Conservation (phyloP, 352 stramenopile species). For the Pythium folliculosum region DNA sequence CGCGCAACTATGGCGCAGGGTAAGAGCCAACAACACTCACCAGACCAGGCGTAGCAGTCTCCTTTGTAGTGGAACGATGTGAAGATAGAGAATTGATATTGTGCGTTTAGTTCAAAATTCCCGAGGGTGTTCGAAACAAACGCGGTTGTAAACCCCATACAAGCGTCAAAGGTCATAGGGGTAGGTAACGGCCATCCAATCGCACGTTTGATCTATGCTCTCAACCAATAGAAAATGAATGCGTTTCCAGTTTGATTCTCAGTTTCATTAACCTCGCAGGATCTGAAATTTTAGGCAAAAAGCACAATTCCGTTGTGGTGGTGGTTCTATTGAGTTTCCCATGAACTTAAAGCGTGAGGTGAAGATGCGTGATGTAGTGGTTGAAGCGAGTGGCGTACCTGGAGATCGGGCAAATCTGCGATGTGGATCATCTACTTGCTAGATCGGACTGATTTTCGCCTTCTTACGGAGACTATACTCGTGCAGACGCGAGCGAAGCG, state of each 20-base stretch:
- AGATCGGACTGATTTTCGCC: constrained; percentile 48
- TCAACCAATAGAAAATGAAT: no score
- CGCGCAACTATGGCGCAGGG: constrained; percentile 35
- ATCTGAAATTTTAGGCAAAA: no score
- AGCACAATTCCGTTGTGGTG: constrained; percentile 2
- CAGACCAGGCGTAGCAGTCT: neutral
- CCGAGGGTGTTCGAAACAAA: no score
- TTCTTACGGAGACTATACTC: constrained; percentile 58
- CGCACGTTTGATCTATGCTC: no score
- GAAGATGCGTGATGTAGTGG: neutral
- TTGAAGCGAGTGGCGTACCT: no score
- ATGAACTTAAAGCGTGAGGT: constrained; percentile 2
- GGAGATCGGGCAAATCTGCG: neutral
- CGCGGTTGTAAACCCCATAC: no score
- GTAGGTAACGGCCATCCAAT: no score
- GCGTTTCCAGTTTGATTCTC: no score
- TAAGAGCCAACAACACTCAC: constrained; percentile 14
- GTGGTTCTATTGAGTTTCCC: constrained; percentile 11
- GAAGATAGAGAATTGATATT: constrained; percentile 7
- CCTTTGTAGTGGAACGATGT: neutral
- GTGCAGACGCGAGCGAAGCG: constrained; percentile 49
- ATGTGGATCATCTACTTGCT: constrained; percentile 2
- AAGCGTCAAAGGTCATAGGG: no score
- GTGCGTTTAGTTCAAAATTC: no score
- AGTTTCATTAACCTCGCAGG: no score